These are phyloP conservation scores for Penicillium sp. DNA, from an alignment of 2,329 filamentous ascomycete genomes.

Conservation along the genomic window DNA sequence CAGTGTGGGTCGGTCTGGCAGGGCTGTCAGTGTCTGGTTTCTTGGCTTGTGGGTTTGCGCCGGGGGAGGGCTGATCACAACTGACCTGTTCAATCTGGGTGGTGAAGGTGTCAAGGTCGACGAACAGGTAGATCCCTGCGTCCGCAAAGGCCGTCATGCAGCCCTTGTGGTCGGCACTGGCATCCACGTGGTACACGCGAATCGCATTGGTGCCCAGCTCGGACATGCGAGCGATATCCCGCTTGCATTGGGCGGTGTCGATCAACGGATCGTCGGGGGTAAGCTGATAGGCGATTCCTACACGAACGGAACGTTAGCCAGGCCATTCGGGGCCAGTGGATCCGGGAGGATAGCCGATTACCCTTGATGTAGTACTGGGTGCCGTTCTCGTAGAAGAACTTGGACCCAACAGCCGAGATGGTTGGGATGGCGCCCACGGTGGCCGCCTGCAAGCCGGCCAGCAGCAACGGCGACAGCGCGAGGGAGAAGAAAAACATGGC, in stretches of 20 bases:
- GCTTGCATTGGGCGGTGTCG: conserved; percentile 70
- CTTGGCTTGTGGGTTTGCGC: neutral
- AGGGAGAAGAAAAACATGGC: conserved; percentile 24
- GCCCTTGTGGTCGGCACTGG: conserved; percentile 65
- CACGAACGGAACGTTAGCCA: conserved; percentile 11
- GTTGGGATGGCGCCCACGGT: conserved; percentile 49
- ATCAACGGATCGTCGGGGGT: conserved; percentile 71
- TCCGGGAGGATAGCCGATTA: conserved; percentile 33
- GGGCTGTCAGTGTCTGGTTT: neutral
- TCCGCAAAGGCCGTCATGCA: conserved; percentile 80
- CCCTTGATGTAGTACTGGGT: conserved; percentile 83
- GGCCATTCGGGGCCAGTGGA: too few relatives aligned
- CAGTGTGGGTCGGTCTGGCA: conserved; percentile 60
- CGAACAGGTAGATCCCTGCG: conserved; percentile 77
- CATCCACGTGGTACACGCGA: conserved; percentile 83
- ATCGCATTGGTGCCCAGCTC: conserved; percentile 78
- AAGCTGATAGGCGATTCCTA: conserved; percentile 71
- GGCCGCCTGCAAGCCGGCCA: conserved; percentile 29
- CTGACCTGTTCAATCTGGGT: conserved; percentile 45
- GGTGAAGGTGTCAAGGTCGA: conserved; percentile 65
- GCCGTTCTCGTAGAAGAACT: conserved; percentile 80
- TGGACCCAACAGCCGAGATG: conserved; percentile 66
- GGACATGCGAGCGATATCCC: conserved; percentile 74
- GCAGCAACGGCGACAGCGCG: conserved; percentile 23
- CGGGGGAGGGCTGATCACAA: neutral